Evolutionary conservation across 2,329 filamentous ascomycete species (phyloP).

Genomic region (Fusarium concolor): DNA sequence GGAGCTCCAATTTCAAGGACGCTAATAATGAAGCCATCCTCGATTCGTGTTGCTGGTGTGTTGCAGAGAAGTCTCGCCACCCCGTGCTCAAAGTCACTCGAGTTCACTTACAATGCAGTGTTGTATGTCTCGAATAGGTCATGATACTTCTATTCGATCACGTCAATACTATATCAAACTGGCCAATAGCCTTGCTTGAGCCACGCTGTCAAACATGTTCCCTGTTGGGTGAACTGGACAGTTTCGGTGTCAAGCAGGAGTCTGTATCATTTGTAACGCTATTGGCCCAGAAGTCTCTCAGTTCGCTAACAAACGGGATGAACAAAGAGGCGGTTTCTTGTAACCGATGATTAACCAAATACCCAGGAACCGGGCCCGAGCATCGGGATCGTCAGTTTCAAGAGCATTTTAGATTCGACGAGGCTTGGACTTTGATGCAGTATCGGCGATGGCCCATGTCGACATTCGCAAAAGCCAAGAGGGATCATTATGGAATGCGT

Average conservation of each 20-base stretch:
- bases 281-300: conserved; percentile 9
- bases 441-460: background rate
- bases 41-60: conserved; percentile 3
- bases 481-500: background rate
- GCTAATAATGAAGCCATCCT: conserved; percentile 17
- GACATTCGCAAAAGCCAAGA: background rate
- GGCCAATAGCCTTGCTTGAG: background rate
- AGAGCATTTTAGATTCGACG: background rate
- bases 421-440: background rate
- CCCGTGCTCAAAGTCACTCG: background rate
- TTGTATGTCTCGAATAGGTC: background rate
- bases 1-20: background rate
- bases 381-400: background rate
- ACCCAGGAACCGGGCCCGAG: conserved; percentile 1
- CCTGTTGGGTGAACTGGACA: background rate
- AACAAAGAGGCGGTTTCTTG: background rate
- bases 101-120: background rate
- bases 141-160: background rate
- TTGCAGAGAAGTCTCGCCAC: conserved; percentile 10
- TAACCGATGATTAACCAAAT: conserved; percentile 11
- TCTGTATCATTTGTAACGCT: no score
- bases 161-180: background rate
- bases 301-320: conserved; percentile 26
- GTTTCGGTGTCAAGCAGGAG: background rate
- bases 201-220: conserved; percentile 1